Evolutionary conservation across 108 stramenopile genomes (phyloP), one percentile per base, ranked within the genome.

Genomic region (Stephanodiscus triporus): DNA sequence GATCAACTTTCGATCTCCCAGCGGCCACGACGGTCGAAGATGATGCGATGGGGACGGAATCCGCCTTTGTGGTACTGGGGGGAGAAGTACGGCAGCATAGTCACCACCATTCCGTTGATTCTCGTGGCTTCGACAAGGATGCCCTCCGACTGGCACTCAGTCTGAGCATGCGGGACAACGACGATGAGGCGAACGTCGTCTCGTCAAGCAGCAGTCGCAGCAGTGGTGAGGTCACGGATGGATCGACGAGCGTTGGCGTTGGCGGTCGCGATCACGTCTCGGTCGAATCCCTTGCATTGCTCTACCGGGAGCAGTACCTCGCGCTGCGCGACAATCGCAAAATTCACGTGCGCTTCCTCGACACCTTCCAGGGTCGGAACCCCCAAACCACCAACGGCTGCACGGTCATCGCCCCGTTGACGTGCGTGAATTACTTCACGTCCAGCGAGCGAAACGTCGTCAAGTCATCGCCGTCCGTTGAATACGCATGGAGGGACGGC

Each of bases 361-460:
- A 87, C 16, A 95, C 94, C 13, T 90, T 87, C 70, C 94, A 95
- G 68, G 94, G 94, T 10, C 58, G 88, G 20, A 59, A 80, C 42
- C 82, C 76, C 14, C 84, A 72, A 17, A 73, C 70, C 32, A 86
- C 76, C 56, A 91, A 91, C 68, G 90, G 90, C 26, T 91, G 90
- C 62, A 91, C 90, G 13, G 86, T 91, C 24, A 88, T 91, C 63
- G 87, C 90, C 5, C 90, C 87, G 6, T 66, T 88, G 13, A 63
- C 83, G 6, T 86, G 84, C 64, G 78, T 87, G 61, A 78, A 77
- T 70, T 89, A 86, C 74, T 76, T 88, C 40, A 77, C 67, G n/a
- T 59, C 68, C 40, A 58, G 30, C 36, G 56, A 19, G 54, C 38
- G 16, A 13, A 72, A 72, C 60, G 26, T 54, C 47, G 36, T 32